Conservation (phyloP, 2,329 filamentous ascomycete genomes). For the Calonectria ilicicola region DNA sequence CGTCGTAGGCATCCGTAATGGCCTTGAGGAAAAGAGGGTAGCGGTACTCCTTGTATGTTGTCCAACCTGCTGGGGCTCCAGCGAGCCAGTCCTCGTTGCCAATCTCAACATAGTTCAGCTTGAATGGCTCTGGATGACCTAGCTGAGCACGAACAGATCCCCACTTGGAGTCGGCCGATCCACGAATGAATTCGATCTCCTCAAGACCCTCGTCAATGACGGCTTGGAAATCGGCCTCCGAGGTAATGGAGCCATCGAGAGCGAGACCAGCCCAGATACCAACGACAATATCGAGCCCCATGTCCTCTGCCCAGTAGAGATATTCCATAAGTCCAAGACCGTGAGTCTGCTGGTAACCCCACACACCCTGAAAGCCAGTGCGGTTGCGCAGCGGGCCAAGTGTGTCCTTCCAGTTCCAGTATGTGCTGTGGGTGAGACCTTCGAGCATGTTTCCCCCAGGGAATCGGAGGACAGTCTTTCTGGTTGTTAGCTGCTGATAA, state of each 20-base stretch:
- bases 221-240: constrained; percentile 63
- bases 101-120: constrained; percentile 71
- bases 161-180: constrained; percentile 64
- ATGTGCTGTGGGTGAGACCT: constrained; percentile 55
- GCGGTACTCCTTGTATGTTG: constrained; percentile 65
- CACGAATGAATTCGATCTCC: constrained; percentile 73
- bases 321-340: constrained; percentile 74
- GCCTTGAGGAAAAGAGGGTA: constrained; percentile 71
- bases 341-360: constrained; percentile 72
- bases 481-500: background rate
- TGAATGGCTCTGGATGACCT: constrained; percentile 72
- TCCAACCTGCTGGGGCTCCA: constrained; percentile 58
- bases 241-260: constrained; percentile 64
- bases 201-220: constrained; percentile 72
- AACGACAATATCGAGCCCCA: constrained; percentile 68
- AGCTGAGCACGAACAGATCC: constrained; percentile 68
- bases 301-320: constrained; percentile 70
- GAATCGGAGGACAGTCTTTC: constrained; percentile 68
- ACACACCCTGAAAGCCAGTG: constrained; percentile 67
- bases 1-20: constrained; percentile 66
- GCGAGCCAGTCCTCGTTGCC: constrained; percentile 77
- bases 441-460: constrained; percentile 75
- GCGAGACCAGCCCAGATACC: constrained; percentile 69
- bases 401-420: constrained; percentile 66
- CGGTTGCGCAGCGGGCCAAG: constrained; percentile 66